Evolutionary conservation across 106 monocot genomes (phyloP), one percentile per base, ranked within the genome.

Genomic region (Phalaenopsis aphrodite): DNA sequence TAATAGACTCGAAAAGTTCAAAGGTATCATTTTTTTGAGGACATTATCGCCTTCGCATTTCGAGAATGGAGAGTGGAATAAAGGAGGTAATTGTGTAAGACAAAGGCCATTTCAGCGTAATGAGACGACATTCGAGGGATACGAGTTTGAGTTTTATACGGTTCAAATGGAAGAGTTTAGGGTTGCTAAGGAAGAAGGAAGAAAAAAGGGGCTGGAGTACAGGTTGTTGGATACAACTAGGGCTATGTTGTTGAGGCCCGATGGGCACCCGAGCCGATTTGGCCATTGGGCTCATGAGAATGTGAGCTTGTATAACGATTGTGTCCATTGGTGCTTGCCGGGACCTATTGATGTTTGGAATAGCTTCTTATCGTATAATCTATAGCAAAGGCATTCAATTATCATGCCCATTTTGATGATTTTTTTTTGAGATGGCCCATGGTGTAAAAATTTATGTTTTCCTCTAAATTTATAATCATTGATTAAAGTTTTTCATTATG

Each of bases 281-380:
- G 86, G 83, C 12, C 86, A 83, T 37, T 79, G 81, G 83, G 77
- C 83, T 6, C 24, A 47, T 0, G 23, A 45, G 15, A 55, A 81
- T 37, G 14, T 43, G n/a, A 61, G 24, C 5, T 19, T 39, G 68
- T 71, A 77, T 12, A 86, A 86, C 38, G 87, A 87, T 55, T 87
- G 87, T 45, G 87, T 87, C 17, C 87, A 87, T 47, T 87, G 82
- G 82, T 82, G 81, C 42, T 76, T 82, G 81, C 81, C 81, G 2
- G 81, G 81, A 2, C 81, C 81, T 16, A 52, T 82, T 5, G 82
- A 82, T 45, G 41, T 77, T 36, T 82, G 77, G 82, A 82, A 82
- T 82, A 68, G 55, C 30, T 16, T 77, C 1, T 55, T 82, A 21
- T 8, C 55, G n/a, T 69, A 69, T 52, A 52, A 52, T 69, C 21